Evolutionary conservation across 495 filamentous ascomycete species (phyloP).

Genomic region (Xylaria sp.): DNA sequence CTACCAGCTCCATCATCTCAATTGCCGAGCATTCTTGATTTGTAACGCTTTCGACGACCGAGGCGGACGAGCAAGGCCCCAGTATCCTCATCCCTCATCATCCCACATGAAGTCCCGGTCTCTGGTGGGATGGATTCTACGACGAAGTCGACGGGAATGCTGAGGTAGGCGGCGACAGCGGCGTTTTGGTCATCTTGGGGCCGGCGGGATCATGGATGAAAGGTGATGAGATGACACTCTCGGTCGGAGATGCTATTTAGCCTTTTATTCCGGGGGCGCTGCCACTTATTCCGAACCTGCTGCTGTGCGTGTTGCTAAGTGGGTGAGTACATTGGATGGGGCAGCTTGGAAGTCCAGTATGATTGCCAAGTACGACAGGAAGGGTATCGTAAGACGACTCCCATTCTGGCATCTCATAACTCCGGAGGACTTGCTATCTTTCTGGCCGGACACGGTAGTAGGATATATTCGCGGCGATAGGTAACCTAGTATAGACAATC

Average conservation of each 20-base stretch:
- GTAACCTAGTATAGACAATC: neutral
- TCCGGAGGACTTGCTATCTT: neutral
- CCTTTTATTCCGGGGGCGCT: neutral
- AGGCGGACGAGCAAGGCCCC: neutral
- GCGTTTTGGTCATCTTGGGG: neutral
- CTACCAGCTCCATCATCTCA: neutral
- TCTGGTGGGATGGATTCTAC: neutral
- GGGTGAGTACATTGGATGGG: neutral
- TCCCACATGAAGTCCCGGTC: conserved; percentile 1
- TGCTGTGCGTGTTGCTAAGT: too few relatives aligned
- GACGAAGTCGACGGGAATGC: neutral
- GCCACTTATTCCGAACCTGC: too few relatives aligned
- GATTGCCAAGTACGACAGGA: neutral
- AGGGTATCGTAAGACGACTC: neutral
- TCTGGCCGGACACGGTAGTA: neutral
- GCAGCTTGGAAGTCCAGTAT: neutral
- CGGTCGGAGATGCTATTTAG: neutral
- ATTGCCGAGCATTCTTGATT: neutral
- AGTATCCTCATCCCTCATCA: neutral
- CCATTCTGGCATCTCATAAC: conserved; percentile 1
- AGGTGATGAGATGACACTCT: neutral
- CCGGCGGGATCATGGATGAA: neutral
- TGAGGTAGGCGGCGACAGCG: neutral
- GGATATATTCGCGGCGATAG: neutral
- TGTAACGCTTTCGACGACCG: conserved; percentile 13